Evolutionary conservation across 2,329 filamentous ascomycete species (phyloP), one percentile per base, ranked within the genome.

Genomic region (Diplodia scrobiculata): DNA sequence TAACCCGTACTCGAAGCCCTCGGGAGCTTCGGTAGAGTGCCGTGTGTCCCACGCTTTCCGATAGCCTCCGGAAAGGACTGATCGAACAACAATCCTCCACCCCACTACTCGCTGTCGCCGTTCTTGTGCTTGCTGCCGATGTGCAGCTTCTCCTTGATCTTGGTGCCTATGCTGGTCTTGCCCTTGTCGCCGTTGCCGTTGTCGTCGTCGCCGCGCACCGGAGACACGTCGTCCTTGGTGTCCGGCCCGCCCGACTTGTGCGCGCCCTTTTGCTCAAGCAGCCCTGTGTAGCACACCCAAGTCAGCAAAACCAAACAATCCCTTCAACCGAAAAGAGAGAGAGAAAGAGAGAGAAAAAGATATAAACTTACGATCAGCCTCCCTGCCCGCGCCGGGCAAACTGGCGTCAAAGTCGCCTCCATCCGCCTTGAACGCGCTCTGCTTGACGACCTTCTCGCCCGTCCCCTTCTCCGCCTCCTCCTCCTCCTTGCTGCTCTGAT

Each of bases 81-180:
- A 29, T 9, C 29, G 7, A 32, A 32, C 29, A 32, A 9, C 25
- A 25, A 25, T 25, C 25, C 0, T 6, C 32, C 32, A 45, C 19
- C 19, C 27, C 9, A 59, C 27, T 59, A 21, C 5, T 25, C 21
- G 38, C 21, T 25, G 25, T 3, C 25, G 2, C 25, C 25, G 25
- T 25, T 60, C 38, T 59, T 50, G 48, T 66, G 64, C 54, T 66
- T 66, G 55, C 55, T 34, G 25, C 76, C 74, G 67, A 79, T 79
- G 77, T 89, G 87, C 67, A 90, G 77, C 80, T 90, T 90, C 66
- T 84, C 83, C 84, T 90, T 91, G 77, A 91, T 84, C 79, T 88
- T 89, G 66, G 87, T 82, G 68, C 83, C 82, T 48, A 89, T 73
- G 68, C 84, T 84, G 53, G 79, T 80, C 77, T 86, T 86, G 47